Conservation (phyloP, 352 stramenopile species). For the Phytophthora pluvialis region DNA sequence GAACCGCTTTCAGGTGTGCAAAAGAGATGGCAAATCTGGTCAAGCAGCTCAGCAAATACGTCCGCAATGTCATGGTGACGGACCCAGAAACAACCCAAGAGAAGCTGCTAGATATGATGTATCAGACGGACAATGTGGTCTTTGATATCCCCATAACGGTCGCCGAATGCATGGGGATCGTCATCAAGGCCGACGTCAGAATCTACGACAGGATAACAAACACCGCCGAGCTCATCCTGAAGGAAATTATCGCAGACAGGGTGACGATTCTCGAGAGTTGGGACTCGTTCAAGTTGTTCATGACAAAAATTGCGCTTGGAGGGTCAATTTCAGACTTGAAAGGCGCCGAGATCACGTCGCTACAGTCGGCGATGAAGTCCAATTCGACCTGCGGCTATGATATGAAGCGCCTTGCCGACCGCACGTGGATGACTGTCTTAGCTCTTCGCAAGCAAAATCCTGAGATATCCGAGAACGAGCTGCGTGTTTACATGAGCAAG, state of each 20-base stretch:
- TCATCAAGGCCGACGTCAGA: constrained; percentile 8
- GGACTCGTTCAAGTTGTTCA: constrained; percentile 19
- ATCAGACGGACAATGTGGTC: constrained; percentile 41
- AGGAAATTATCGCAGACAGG: constrained; percentile 34
- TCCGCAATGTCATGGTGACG: constrained; percentile 23
- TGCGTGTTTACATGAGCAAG: constrained; percentile 22
- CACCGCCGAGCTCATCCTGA: constrained; percentile 26
- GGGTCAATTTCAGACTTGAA: constrained; percentile 20
- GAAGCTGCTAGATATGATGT: constrained; percentile 35
- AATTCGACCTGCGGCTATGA: constrained; percentile 29
- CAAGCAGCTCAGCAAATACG: constrained; percentile 33
- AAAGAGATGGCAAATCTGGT: constrained; percentile 33
- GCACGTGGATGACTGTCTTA: constrained; percentile 23
- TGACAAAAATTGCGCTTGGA: constrained; percentile 18
- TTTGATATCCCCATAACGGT: constrained; percentile 48
- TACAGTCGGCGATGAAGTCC: constrained; percentile 18
- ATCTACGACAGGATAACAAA: constrained; percentile 27
- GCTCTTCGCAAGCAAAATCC: constrained; percentile 16
- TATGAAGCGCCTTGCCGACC: constrained; percentile 29
- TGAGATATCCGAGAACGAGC: constrained; percentile 22
- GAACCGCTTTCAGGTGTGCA: constrained; percentile 31
- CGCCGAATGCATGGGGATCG: constrained; percentile 34
- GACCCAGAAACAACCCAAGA: constrained; percentile 33
- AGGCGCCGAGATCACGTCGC: constrained; percentile 13
- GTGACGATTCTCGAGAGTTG: constrained; percentile 28